Percentiles rank a stretch among this genome's conserved stretches.
Conservation (phyloP, 768 basidiomycete genomes). For the Collybiopsis confluens region DNA sequence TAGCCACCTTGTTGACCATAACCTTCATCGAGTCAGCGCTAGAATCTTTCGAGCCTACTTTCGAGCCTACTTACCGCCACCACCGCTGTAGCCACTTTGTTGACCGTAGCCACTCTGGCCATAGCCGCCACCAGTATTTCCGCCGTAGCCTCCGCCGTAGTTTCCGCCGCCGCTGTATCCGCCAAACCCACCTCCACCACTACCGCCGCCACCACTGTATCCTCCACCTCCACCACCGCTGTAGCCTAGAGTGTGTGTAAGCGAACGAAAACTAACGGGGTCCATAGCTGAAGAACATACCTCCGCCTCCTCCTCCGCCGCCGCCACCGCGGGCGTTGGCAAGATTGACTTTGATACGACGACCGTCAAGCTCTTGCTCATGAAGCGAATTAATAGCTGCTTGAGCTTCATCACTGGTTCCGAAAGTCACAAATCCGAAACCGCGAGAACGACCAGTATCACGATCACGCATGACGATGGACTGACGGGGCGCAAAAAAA, state of each 20-base stretch:
- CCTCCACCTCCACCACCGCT: constrained; percentile 21
- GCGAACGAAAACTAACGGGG: too few species aligned
- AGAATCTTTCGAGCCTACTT: too few species aligned
- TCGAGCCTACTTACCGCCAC: too few species aligned
- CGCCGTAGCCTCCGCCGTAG: constrained; percentile 19
- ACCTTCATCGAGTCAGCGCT: neutral
- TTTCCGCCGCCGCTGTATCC: constrained; percentile 26
- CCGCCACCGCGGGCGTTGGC: constrained; percentile 65
- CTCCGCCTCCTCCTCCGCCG: constrained; percentile 36
- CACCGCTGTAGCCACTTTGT: too few species aligned
- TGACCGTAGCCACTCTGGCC: constrained; percentile 9
- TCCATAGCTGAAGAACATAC: too few species aligned
- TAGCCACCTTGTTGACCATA: constrained; percentile 21
- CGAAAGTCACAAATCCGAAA: constrained; percentile 92
- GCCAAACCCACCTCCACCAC: constrained; percentile 5
- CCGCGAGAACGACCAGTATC: constrained; percentile 96
- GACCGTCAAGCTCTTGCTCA: constrained; percentile 91
- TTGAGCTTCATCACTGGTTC: constrained; percentile 59
- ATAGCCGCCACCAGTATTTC: constrained; percentile 12
- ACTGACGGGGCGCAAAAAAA: too few species aligned
- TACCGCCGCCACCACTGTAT: constrained; percentile 15
- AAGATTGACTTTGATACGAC: constrained; percentile 85
- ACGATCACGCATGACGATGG: constrained; percentile 97
- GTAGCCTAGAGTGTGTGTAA: too few species aligned
- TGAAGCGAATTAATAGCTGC: constrained; percentile 74